phyloP scores from a whole-genome alignment of 139 green algal genomes.

The Ettlia oleoabundans region DNA sequence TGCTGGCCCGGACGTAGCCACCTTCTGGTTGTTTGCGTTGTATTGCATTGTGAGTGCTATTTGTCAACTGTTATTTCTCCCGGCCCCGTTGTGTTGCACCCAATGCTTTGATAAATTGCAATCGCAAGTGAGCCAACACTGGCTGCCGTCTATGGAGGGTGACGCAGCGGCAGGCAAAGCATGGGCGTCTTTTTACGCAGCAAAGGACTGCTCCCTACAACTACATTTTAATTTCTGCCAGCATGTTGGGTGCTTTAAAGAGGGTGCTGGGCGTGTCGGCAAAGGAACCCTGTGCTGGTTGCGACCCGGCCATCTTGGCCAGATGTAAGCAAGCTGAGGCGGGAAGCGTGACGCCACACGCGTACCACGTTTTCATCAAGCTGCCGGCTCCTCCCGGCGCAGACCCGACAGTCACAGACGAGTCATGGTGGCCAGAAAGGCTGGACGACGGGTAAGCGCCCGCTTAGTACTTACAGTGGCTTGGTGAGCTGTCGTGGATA shows the following conservation, averaged over 20 bases:
- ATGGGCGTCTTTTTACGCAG: too few species aligned
- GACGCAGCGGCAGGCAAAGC: too few species aligned
- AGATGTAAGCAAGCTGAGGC: constrained; percentile 1
- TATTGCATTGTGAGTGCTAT: too few species aligned
- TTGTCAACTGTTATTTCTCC: too few species aligned
- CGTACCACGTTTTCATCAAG: constrained; percentile 41
- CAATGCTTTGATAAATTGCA: too few species aligned
- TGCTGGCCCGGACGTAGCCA: background rate
- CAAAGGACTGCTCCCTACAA: too few species aligned
- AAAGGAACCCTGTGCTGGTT: constrained; percentile 3
- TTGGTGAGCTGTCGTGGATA: too few species aligned
- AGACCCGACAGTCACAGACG: background rate
- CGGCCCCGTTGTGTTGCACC: too few species aligned
- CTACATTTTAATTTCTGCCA: background rate
- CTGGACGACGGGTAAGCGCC: background rate
- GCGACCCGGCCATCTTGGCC: constrained; percentile 16
- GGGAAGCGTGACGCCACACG: constrained; percentile 34
- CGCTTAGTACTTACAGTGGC: background rate
- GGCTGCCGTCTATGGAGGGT: too few species aligned
- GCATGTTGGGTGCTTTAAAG: constrained; percentile 5
- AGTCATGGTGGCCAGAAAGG: constrained; percentile 14
- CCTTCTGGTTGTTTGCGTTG: too few species aligned
- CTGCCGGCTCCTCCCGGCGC: background rate
- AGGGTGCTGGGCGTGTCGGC: background rate
- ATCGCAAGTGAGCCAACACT: too few species aligned